A percentile compares a stretch with the other conserved stretches of the same genome.
These are phyloP conservation scores for Mucor piriformis DNA, from an alignment of 371 early-diverging fungal species.

Conservation along the genomic window DNA sequence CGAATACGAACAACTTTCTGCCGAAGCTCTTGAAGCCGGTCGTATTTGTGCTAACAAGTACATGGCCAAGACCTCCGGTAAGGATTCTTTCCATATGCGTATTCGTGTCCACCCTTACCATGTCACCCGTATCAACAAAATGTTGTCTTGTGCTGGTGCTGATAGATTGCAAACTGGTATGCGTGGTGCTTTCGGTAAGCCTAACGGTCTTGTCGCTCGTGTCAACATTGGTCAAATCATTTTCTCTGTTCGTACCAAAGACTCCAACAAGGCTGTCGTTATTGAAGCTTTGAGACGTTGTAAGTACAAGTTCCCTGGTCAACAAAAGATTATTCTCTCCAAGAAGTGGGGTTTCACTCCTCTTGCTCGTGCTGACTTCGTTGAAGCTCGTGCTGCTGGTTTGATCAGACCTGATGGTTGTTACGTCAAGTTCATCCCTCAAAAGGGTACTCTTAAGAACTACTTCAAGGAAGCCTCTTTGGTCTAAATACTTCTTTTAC, in stretches of 20 bases:
- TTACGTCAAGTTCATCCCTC: constrained; percentile 95
- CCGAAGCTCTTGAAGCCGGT: constrained; percentile 99
- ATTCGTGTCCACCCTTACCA: constrained; percentile 99
- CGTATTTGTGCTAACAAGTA: constrained; percentile 99
- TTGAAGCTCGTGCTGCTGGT: constrained; percentile 79
- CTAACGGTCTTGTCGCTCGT: constrained; percentile 98
- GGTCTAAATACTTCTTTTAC: constrained; percentile 28
- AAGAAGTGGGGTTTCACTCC: constrained; percentile 99
- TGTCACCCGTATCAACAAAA: constrained; percentile 99
- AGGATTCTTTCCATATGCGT: constrained; percentile 99
- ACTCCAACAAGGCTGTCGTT: constrained; percentile 92
- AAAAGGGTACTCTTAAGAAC: constrained; percentile 84
- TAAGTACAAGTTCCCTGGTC: constrained; percentile 99
- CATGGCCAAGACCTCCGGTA: constrained; percentile 98
- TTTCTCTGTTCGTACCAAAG: constrained; percentile 98
- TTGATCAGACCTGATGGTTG: constrained; percentile 93
- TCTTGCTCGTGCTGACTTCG: constrained; percentile 92
- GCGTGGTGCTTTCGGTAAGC: constrained; percentile 99
- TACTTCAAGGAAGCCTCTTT: constrained; percentile 49
- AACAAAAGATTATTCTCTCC: constrained; percentile 98
- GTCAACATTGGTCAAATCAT: constrained; percentile 99
- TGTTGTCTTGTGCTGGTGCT: constrained; percentile 99
- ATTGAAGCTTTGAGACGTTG: constrained; percentile 98
- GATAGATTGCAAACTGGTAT: constrained; percentile 99
- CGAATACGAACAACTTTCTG: constrained; percentile 99